Percentiles rank a stretch among this genome's conserved stretches.
phyloP scores from a whole-genome alignment of 192 early-diverging fungal species.

The Coemansia furcata region DNA sequence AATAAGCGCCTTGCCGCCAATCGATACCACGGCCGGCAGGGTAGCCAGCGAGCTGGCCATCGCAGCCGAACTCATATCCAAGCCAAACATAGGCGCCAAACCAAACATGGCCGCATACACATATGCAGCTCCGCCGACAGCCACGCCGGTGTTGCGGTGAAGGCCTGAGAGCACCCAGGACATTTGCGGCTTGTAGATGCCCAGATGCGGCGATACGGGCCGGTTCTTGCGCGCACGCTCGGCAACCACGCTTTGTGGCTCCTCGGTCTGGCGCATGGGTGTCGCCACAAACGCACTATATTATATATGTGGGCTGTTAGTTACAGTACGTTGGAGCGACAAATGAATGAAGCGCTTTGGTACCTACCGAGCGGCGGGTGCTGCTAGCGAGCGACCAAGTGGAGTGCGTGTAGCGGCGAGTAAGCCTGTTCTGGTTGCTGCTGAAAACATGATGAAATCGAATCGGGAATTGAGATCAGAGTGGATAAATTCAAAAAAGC shows the following conservation, averaged over 20 bases:
- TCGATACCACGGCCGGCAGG: constrained; percentile 62
- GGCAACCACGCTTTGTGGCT: constrained; percentile 43
- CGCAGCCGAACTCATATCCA: constrained; percentile 64
- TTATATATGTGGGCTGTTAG: neutral
- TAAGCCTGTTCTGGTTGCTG: constrained; percentile 23
- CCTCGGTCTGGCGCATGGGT: constrained; percentile 21
- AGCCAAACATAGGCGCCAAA: constrained; percentile 58
- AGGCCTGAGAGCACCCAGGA: constrained; percentile 73
- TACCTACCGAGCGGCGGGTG: constrained; percentile 33
- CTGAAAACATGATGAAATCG: constrained; percentile 27
- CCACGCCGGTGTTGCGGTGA: constrained; percentile 76
- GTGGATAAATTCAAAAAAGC: neutral
- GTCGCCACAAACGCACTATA: constrained; percentile 51
- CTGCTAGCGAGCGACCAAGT: constrained; percentile 13
- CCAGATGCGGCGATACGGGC: constrained; percentile 79
- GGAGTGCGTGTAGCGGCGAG: constrained; percentile 25
- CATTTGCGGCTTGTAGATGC: constrained; percentile 90
- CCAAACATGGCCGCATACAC: constrained; percentile 68
- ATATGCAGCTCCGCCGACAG: constrained; percentile 68
- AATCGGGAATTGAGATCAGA: neutral
- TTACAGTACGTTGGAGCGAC: neutral
- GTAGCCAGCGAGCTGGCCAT: constrained; percentile 65
- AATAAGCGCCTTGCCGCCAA: constrained; percentile 71
- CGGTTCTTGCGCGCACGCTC: constrained; percentile 59
- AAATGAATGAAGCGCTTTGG: neutral